Evolutionary conservation across 1,139 yeast species (phyloP).

Genomic region (Meyerozyma athensensis): DNA sequence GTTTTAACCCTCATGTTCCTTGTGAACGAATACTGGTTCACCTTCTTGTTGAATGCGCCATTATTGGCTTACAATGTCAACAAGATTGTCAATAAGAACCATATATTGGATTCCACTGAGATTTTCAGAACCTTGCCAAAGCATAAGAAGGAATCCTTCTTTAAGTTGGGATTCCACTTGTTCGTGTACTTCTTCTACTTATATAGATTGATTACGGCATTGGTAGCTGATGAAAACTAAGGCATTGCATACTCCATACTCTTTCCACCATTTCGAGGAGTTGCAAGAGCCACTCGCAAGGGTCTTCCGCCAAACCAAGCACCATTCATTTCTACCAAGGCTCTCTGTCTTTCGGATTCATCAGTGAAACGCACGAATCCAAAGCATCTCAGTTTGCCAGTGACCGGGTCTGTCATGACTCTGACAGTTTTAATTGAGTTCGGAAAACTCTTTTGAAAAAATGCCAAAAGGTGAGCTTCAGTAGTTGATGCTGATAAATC

Average conservation of each 20-base stretch:
- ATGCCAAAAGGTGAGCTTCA: constrained; percentile 62
- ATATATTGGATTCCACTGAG: constrained; percentile 94
- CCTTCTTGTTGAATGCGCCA: constrained; percentile 82
- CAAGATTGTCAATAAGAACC: constrained; percentile 71
- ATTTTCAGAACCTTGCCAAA: constrained; percentile 90
- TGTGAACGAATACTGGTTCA: constrained; percentile 90
- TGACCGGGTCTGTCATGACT: constrained; percentile 70
- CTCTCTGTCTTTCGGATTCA: constrained; percentile 59
- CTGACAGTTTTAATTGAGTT: constrained; percentile 63
- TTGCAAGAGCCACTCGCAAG: constrained; percentile 66
- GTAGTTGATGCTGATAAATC: constrained; percentile 71
- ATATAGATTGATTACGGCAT: constrained; percentile 94
- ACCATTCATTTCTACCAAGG: constrained; percentile 70
- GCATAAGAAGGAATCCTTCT: constrained; percentile 88
- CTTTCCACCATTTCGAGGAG: constrained; percentile 36
- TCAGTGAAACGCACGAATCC: constrained; percentile 70
- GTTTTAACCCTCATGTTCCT: constrained; percentile 66
- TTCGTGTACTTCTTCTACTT: constrained; percentile 92
- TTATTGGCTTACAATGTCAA: constrained; percentile 76
- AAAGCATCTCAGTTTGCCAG: constrained; percentile 70
- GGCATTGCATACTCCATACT: too few species aligned
- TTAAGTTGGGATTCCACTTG: constrained; percentile 87
- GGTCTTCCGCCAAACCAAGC: constrained; percentile 72
- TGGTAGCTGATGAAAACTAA: constrained; percentile 58
- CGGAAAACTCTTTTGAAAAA: constrained; percentile 59